Evolutionary conservation across 306 rosid genomes (phyloP).

Genomic region (Cercis canadensis): DNA sequence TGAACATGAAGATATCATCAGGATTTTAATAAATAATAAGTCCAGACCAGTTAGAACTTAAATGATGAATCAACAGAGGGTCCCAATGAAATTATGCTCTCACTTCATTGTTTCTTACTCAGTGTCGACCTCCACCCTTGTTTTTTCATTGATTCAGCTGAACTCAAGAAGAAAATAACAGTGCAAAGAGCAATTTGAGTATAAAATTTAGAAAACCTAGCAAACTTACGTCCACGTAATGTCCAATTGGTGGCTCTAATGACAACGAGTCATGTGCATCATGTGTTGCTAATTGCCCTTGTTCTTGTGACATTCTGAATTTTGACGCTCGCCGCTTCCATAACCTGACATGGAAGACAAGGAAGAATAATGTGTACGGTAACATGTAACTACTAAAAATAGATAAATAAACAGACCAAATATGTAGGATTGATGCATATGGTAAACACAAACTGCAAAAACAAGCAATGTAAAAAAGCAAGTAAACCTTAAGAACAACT

Average conservation of each 20-base stretch:
- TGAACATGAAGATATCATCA: too few relatives aligned
- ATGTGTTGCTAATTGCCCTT: conserved; percentile 72
- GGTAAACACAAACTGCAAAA: conserved; percentile 28
- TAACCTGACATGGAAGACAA: conserved; percentile 57
- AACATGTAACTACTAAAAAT: conserved; percentile 6
- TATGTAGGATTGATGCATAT: conserved; percentile 14
- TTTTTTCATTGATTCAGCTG: too few relatives aligned
- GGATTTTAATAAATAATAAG: too few relatives aligned
- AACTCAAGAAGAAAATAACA: too few relatives aligned
- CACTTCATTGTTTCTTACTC: too few relatives aligned
- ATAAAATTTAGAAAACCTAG: conserved; percentile 28
- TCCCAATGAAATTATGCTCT: too few relatives aligned
- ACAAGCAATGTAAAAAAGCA: conserved; percentile 26
- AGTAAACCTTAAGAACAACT: conserved; percentile 76
- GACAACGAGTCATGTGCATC: conserved; percentile 75
- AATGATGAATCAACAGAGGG: too few relatives aligned
- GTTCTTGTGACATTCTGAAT: conserved; percentile 67
- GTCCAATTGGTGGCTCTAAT: conserved; percentile 78
- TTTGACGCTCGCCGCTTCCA: conserved; percentile 81
- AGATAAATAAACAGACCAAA: conserved; percentile 11
- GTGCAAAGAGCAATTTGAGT: conserved; percentile 4
- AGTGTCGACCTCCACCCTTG: too few relatives aligned
- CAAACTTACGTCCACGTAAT: conserved; percentile 64
- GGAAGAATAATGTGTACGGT: conserved; percentile 27
- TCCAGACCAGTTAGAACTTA: too few relatives aligned